Evolutionary conservation across 108 stramenopile species (phyloP), one percentile per base, ranked within the genome.

Genomic region (Nannochloropsis salina): DNA sequence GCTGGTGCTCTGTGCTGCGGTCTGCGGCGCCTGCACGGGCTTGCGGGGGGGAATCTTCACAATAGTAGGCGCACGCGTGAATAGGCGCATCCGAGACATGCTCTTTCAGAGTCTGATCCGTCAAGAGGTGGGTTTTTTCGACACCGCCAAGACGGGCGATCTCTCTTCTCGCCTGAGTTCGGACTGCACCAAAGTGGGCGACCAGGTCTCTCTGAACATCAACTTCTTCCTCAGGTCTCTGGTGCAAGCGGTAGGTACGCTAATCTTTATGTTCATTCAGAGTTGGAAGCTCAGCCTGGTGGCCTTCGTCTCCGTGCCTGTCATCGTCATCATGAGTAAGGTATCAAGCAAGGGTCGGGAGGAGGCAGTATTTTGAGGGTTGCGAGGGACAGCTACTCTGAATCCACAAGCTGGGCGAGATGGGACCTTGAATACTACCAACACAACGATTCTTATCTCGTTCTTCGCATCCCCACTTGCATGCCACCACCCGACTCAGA

Each of bases 181-280:
- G 31, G 92, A 92, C 88, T 87, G 88, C 43, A 94, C 94, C 9
- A 92, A 94, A 22, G 93, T 96, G 41, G 94, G 94, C 44, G 94
- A 95, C 82, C 94, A 95, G 90, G 94, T 96, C 21, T 93, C 93
- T 9, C 86, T 94, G 45, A 95, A 95, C 88, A 91, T 96, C 81
- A 96, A 96, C 86, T 92, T 93, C 43, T 95, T 91, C 89, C 86
- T 94, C 44, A 92, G 95, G 45, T 83, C 80, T 5, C 80, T 20
- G 10, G 44, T 95, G 10, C 93, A 93, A 88, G 94, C 92, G 9
- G 88, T 90, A 18, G 94, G 93, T 12, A 93, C 94, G 9, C 89
- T 96, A 42, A 87, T 92, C 9, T 95, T 94, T 89, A 96, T 96
- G 95, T 93, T 93, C 84, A 85, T 88, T 31, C 85, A 94, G 21